Conservation (phyloP, 352 stramenopile species). For the Ochromonadaceae sp. region DNA sequence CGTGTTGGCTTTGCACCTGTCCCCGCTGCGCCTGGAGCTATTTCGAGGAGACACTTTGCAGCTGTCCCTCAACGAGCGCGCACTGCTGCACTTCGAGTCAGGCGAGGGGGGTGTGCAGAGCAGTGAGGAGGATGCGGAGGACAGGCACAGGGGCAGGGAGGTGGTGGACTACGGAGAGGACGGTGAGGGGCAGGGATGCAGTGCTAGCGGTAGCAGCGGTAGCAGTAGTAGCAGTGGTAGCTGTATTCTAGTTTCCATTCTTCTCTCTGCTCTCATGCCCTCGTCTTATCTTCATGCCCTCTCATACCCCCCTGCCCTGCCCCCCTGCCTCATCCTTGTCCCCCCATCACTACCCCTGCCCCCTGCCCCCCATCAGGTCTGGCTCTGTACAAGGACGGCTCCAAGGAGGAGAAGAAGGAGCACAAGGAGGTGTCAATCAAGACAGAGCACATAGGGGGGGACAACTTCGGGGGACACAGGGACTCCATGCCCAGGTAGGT, state of each 20-base stretch:
- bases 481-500: constrained; percentile 35
- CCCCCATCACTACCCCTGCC: neutral
- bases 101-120: constrained; percentile 11
- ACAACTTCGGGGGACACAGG: constrained; percentile 42
- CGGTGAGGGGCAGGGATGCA: too few species aligned
- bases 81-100: constrained; percentile 34
- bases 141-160: constrained; percentile 69
- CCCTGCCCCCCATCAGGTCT: constrained; percentile 43
- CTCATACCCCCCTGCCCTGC: too few species aligned
- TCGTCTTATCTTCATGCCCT: too few species aligned
- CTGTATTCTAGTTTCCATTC: too few species aligned
- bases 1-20: neutral
- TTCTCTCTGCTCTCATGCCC: too few species aligned
- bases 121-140: constrained; percentile 23
- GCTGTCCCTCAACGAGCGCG: constrained; percentile 21
- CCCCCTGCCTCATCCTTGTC: neutral
- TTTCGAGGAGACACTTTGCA: neutral
- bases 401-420: constrained; percentile 42
- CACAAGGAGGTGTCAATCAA: constrained; percentile 29
- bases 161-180: constrained; percentile 93
- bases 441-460: too few species aligned
- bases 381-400: constrained; percentile 87
- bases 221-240: too few species aligned
- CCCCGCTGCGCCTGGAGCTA: neutral
- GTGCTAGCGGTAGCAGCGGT: too few species aligned